Conservation (phyloP, 352 stramenopile species). For the Phytophthora cactorum region DNA sequence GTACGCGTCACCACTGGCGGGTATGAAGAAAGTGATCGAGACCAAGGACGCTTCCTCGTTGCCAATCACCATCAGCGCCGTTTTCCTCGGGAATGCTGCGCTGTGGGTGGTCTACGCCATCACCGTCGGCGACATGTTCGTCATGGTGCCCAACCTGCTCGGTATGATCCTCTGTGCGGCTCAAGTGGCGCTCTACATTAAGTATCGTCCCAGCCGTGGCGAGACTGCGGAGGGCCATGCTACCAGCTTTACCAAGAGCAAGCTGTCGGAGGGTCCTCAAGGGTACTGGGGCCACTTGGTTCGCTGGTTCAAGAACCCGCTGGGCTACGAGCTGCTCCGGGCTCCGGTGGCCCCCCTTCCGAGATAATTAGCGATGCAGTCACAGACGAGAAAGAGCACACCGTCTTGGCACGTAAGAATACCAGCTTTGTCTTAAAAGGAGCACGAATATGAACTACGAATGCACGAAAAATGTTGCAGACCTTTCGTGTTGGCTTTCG, state of each 20-base stretch:
- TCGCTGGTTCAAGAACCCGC: constrained; percentile 31
- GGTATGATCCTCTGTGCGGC: constrained; percentile 34
- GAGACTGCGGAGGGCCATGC: constrained; percentile 9
- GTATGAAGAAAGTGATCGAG: constrained; percentile 44
- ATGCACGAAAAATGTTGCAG: no score
- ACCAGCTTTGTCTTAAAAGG: no score
- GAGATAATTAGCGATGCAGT: constrained; percentile 14
- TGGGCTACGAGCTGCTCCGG: constrained; percentile 28
- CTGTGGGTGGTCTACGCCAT: constrained; percentile 40
- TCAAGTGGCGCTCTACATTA: constrained; percentile 39
- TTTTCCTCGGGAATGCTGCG: constrained; percentile 37
- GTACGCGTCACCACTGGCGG: constrained; percentile 36
- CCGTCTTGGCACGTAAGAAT: no score
- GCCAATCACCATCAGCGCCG: constrained; percentile 34
- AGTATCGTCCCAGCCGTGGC: constrained; percentile 18
- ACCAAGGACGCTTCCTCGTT: constrained; percentile 37
- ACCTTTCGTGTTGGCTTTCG: not conserved
- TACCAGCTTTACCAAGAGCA: constrained; percentile 24
- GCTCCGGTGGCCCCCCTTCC: constrained; percentile 19
- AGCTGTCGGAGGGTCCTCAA: constrained; percentile 12
- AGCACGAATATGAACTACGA: no score
- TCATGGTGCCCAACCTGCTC: constrained; percentile 40
- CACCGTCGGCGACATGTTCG: constrained; percentile 29
- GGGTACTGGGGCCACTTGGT: constrained; percentile 7
- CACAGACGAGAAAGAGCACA: no score